Conservation (phyloP, 2,329 filamentous ascomycete genomes). For the Colletotrichum filicis region DNA sequence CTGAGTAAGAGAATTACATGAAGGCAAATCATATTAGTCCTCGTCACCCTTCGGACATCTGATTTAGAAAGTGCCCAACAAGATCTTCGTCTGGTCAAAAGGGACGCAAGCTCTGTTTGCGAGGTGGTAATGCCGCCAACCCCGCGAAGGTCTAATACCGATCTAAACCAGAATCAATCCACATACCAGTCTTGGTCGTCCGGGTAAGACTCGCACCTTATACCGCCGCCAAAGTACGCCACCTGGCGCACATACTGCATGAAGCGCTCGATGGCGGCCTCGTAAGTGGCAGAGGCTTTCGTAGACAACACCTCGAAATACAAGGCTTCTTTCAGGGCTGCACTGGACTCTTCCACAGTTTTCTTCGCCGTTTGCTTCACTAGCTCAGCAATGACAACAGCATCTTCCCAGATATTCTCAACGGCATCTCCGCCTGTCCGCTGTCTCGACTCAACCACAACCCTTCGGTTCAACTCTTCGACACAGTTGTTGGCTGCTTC, state of each 20-base stretch:
- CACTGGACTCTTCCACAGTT: background rate
- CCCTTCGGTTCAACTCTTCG: background rate
- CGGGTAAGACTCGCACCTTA: background rate
- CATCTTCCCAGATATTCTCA: constrained; percentile 2
- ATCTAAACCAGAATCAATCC: background rate
- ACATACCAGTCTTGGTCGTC: constrained; percentile 3
- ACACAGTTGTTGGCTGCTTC: background rate
- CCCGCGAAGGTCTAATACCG: background rate
- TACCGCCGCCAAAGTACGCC: constrained; percentile 8
- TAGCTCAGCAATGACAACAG: background rate
- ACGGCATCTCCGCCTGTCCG: background rate
- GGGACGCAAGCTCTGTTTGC: too few relatives aligned
- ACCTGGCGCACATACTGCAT: background rate
- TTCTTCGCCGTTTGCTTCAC: constrained; percentile 5
- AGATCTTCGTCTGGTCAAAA: too few relatives aligned
- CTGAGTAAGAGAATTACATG: too few relatives aligned
- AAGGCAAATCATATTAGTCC: too few relatives aligned
- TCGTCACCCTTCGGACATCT: too few relatives aligned
- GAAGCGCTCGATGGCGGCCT: background rate
- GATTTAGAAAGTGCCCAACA: too few relatives aligned
- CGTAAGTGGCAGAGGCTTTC: background rate
- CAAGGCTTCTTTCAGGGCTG: background rate
- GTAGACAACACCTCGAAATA: background rate
- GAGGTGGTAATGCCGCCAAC: background rate
- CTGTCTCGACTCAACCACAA: constrained; percentile 7